Base-by-base conservation (phyloP, 2,329 filamentous ascomycete genomes). In the Claviceps capensis region DNA sequence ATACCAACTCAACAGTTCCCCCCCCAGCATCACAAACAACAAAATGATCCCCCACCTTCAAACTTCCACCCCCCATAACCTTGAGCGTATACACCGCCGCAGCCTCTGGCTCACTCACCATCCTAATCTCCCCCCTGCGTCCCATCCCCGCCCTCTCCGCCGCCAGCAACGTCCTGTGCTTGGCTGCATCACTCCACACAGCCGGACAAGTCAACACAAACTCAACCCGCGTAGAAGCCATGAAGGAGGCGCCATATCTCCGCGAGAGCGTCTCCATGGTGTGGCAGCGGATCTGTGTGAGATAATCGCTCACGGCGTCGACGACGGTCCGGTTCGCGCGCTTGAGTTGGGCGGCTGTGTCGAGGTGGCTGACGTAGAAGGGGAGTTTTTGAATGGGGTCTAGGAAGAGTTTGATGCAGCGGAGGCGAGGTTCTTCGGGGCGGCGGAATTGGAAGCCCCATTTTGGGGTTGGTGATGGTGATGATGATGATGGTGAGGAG, bases 381-480 rank as follows among this genome's bases (percentile, higher is more conserved):
- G 86, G 86, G 23, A 91, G 74, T 66, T 87, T 87, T 66, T 90
- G 86, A 44, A 83, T 82, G 22, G 85, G 80, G 65, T 91, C 86
- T 38, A 91, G 81, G 62, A 90, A 89, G 23, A 91, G 76, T 72
- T 91, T 91, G 71, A 91, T 88, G 64, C 86, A 91, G 11, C 85
- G 82, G 30, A 91, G 75, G 19, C 86, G 78, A 46, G 82, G 76
- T 66, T 88, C 84, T 61, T 88, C 83, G 1, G 86, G 85, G 60
- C 81, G 85, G 60, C 81, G 83, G 73, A 89, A 87, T 64, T 90
- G 85, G 64, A 89, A 90, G 0, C 86, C 86, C 86, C 86, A 91
- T 78, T 83, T 85, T 47, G 79, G 70, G 1, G 62, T 75, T 6
- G 78, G 9, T 34, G 30, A 34, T 11, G 30, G 3, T 11, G 30